Evolutionary conservation across 768 basidiomycete genomes (phyloP).

Genomic region (Lactarius sanguifluus): DNA sequence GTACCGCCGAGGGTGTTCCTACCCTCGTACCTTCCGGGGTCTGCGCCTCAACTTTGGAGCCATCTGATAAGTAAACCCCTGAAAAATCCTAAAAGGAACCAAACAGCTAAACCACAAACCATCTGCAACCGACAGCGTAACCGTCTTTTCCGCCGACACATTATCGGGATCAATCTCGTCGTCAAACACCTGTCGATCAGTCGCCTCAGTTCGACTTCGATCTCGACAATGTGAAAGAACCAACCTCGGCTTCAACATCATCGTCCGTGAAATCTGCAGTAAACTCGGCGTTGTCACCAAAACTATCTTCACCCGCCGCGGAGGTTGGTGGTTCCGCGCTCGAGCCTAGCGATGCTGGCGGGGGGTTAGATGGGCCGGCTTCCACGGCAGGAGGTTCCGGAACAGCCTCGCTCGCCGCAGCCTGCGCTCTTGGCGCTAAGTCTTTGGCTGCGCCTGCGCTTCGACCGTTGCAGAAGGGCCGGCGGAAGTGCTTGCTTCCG

Average conservation of each 20-base stretch:
- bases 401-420: conserved; percentile 28
- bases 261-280: conserved; percentile 81
- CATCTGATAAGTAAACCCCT: conserved; percentile 51
- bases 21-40: conserved; percentile 96
- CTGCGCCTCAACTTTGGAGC: conserved; percentile 91
- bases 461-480: conserved; percentile 37
- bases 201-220: background rate
- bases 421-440: conserved; percentile 67
- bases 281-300: conserved; percentile 60
- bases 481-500: conserved; percentile 28
- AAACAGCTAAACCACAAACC: conserved; percentile 42
- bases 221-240: conserved; percentile 15
- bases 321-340: conserved; percentile 36
- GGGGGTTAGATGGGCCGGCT: conserved; percentile 20
- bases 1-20: conserved; percentile 70
- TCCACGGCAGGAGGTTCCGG: conserved; percentile 27
- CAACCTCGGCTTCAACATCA: conserved; percentile 74
- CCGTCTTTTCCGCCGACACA: conserved; percentile 75
- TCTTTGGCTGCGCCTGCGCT: conserved; percentile 77
- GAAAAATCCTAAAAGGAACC: background rate
- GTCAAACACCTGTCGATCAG: conserved; percentile 62
- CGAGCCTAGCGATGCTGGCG: conserved; percentile 17
- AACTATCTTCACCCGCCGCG: conserved; percentile 43
- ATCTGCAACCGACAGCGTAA: conserved; percentile 78
- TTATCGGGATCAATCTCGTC: conserved; percentile 80